These are phyloP conservation scores for Sugiyamaella mastotermitis DNA, from an alignment of 805 yeast genomes.

Conservation along the genomic window DNA sequence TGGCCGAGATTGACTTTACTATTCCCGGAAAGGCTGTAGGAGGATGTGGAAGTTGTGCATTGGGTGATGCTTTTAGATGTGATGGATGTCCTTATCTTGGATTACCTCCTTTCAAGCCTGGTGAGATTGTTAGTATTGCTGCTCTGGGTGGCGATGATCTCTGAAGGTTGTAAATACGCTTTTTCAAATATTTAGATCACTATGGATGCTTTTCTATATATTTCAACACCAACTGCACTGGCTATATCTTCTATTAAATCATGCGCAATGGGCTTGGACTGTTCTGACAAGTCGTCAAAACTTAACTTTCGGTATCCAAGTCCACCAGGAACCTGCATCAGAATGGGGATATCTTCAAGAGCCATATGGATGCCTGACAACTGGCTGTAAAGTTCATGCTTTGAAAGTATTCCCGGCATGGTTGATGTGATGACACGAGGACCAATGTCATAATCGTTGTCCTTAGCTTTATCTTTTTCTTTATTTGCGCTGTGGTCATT, in stretches of 20 bases:
- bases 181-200: not conserved
- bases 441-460: not conserved
- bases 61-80: slow-evolving; percentile 98
- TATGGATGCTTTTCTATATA: not conserved
- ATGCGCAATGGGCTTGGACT: not conserved
- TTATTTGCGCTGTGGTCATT: not conserved
- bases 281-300: not conserved
- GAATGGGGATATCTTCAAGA: not conserved
- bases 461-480: not conserved
- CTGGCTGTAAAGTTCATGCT: slow-evolving; percentile 1
- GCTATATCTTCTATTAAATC: slow-evolving; percentile 4
- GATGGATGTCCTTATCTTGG: slow-evolving; percentile 98
- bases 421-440: slow-evolving; percentile 2
- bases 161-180: not conserved
- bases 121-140: slow-evolving; percentile 76
- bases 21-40: slow-evolving; percentile 90
- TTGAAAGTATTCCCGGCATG: slow-evolving; percentile 13
- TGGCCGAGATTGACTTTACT: slow-evolving; percentile 90
- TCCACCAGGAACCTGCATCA: not conserved
- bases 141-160: slow-evolving; percentile 59
- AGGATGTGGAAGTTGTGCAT: slow-evolving; percentile 94
- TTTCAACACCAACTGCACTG: slow-evolving; percentile 3
- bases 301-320: not conserved
- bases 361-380: not conserved
- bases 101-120: slow-evolving; percentile 96